These are phyloP conservation scores for Crithidia bombi DNA, from an alignment of 208 protist genomes.

Conservation along the genomic window DNA sequence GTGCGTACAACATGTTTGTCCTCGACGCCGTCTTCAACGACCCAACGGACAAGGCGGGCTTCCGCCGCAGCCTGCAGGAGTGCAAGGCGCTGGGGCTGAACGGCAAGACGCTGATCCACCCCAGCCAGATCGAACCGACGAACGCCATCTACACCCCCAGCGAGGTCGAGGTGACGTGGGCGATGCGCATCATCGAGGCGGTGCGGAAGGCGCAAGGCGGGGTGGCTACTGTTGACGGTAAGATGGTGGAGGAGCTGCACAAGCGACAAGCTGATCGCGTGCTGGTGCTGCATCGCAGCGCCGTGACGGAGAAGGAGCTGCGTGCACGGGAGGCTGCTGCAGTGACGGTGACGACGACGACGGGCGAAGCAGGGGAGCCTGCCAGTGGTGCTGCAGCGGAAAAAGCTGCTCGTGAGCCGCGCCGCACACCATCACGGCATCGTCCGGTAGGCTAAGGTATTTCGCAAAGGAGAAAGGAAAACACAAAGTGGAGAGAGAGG, in stretches of 20 bases:
- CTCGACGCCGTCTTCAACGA: constrained; percentile 83
- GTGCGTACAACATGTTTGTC: constrained; percentile 70
- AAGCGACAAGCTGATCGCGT: constrained; percentile 52
- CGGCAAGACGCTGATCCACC: constrained; percentile 80
- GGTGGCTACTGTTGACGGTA: constrained; percentile 58
- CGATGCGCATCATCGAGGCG: constrained; percentile 44
- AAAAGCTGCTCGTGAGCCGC: constrained; percentile 1
- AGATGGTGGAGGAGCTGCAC: constrained; percentile 75
- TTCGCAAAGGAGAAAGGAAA: not conserved
- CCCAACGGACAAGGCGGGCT: constrained; percentile 67
- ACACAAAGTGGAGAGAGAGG: constrained; percentile 1
- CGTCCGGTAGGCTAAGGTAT: constrained; percentile 9
- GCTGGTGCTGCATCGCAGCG: constrained; percentile 42
- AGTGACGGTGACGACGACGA: not conserved
- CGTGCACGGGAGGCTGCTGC: constrained; percentile 3
- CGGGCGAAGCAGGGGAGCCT: not conserved
- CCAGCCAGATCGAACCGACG: constrained; percentile 63
- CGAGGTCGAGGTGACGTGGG: constrained; percentile 69
- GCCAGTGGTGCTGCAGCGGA: not conserved
- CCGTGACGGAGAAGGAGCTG: constrained; percentile 27
- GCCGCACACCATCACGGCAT: constrained; percentile 22
- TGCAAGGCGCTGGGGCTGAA: constrained; percentile 78
- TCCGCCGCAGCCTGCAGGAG: constrained; percentile 53
- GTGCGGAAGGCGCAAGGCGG: constrained; percentile 32
- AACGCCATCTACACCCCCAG: constrained; percentile 71